Conservation (phyloP, 2,329 filamentous ascomycete genomes). For the Mollisia scopiformis region DNA sequence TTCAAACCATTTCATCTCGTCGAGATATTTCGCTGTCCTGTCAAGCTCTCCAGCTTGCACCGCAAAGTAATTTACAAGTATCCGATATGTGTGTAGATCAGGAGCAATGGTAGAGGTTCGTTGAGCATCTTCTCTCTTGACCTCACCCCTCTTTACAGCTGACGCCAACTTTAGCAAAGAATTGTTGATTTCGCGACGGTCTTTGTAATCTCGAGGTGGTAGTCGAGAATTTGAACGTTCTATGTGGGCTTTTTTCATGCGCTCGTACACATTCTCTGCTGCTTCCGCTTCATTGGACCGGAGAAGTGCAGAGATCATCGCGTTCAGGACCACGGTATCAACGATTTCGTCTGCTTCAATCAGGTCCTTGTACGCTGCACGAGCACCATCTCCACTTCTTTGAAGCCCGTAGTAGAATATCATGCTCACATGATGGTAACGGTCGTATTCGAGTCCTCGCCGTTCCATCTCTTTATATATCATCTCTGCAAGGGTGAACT, state of each 20-base stretch:
- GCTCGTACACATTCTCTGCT: slow-evolving; percentile 79
- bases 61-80: slow-evolving; percentile 78
- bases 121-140: slow-evolving; percentile 59
- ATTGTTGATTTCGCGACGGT: slow-evolving; percentile 47
- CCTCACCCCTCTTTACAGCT: slow-evolving; percentile 56
- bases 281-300: slow-evolving; percentile 74
- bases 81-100: slow-evolving; percentile 76
- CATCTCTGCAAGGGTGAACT: slow-evolving; percentile 82
- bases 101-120: slow-evolving; percentile 68
- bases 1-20: slow-evolving; percentile 75
- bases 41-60: slow-evolving; percentile 70
- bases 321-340: slow-evolving; percentile 85
- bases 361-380: slow-evolving; percentile 79
- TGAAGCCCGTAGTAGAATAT: slow-evolving; percentile 84
- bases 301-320: slow-evolving; percentile 79
- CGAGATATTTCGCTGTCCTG: slow-evolving; percentile 70
- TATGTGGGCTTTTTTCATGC: slow-evolving; percentile 67
- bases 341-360: slow-evolving; percentile 86
- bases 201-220: slow-evolving; percentile 40
- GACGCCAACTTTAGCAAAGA: slow-evolving; percentile 60
- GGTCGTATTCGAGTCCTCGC: slow-evolving; percentile 70
- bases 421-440: slow-evolving; percentile 79
- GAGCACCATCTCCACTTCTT: slow-evolving; percentile 72
- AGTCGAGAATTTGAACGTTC: slow-evolving; percentile 27
- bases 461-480: slow-evolving; percentile 79